These are phyloP conservation scores for Neurospora sp. DNA, from an alignment of 495 filamentous ascomycete genomes.

Conservation along the genomic window DNA sequence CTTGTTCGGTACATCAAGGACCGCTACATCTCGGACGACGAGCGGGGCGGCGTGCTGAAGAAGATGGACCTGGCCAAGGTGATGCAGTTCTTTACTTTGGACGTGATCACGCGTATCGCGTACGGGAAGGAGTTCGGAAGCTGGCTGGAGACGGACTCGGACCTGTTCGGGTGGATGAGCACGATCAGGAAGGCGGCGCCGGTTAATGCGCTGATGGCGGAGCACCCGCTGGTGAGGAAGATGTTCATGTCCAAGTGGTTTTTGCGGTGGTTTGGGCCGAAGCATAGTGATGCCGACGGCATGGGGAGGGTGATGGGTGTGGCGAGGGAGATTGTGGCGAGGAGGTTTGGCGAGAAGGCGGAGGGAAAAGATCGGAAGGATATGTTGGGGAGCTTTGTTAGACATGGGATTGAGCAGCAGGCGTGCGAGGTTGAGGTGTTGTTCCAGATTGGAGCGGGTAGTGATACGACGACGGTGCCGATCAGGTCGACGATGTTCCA, in stretches of 20 bases:
- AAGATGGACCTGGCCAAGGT: slow-evolving; percentile 32
- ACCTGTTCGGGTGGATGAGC: slow-evolving; percentile 39
- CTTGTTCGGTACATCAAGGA: slow-evolving; percentile 31
- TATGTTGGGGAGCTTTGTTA: slow-evolving; percentile 33
- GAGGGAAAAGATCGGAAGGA: slow-evolving; percentile 14
- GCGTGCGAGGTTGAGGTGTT: slow-evolving; percentile 29
- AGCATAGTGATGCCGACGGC: slow-evolving; percentile 39
- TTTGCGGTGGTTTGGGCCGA: slow-evolving; percentile 44
- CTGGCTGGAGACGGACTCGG: slow-evolving; percentile 32
- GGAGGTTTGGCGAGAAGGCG: slow-evolving; percentile 23
- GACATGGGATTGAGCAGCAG: slow-evolving; percentile 18
- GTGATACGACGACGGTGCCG: slow-evolving; percentile 53
- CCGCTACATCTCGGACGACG: slow-evolving; percentile 21
- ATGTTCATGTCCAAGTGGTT: slow-evolving; percentile 32
- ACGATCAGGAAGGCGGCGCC: slow-evolving; percentile 24
- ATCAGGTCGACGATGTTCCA: slow-evolving; percentile 46
- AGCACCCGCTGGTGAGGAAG: slow-evolving; percentile 18
- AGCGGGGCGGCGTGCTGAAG: slow-evolving; percentile 9
- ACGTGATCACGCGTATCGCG: slow-evolving; percentile 39
- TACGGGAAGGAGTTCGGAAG: slow-evolving; percentile 40
- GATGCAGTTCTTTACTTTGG: slow-evolving; percentile 40
- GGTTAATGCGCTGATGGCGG: slow-evolving; percentile 14
- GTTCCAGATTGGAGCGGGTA: slow-evolving; percentile 45
- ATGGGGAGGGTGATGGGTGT: slow-evolving; percentile 27
- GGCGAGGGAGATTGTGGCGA: slow-evolving; percentile 19